phyloP scores from a whole-genome alignment of 306 rosid species.

The Fragaria vesca region DNA sequence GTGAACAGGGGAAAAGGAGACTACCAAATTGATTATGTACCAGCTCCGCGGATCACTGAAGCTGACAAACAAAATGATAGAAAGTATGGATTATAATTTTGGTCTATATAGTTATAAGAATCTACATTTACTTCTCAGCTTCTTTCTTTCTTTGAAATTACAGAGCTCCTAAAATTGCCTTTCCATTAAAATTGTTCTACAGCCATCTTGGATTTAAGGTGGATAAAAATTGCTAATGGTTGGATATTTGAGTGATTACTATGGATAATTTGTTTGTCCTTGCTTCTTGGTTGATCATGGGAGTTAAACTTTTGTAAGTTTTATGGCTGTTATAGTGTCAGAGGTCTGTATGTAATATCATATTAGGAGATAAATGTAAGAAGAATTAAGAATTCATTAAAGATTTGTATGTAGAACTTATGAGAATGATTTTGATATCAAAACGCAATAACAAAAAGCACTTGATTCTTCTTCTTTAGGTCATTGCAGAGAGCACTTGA shows the following conservation, averaged over 20 bases:
- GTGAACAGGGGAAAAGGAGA: conserved; percentile 70
- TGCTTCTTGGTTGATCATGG: not conserved
- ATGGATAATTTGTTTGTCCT: not conserved
- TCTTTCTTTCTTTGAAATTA: not conserved
- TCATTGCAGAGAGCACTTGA: conserved; percentile 37
- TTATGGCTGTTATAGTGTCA: not conserved
- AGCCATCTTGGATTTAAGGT: not conserved
- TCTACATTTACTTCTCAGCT: conserved; percentile 9
- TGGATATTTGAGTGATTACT: not conserved
- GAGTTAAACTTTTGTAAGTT: not conserved
- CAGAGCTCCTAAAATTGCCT: not conserved
- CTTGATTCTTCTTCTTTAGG: conserved; percentile 38
- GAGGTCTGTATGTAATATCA: not conserved
- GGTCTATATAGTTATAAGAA: conserved; percentile 12
- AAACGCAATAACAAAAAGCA: not conserved
- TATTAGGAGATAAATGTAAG: not conserved
- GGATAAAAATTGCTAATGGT: not conserved
- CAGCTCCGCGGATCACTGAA: conserved; percentile 89
- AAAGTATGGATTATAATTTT: conserved; percentile 49
- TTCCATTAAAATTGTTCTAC: not conserved
- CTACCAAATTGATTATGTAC: conserved; percentile 82
- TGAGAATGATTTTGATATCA: not conserved
- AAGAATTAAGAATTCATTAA: not conserved
- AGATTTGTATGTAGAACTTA: not conserved
- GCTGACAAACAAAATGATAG: conserved; percentile 84